Conservation (phyloP, 192 early-diverging fungal species). For the Gonapodya sp. region DNA sequence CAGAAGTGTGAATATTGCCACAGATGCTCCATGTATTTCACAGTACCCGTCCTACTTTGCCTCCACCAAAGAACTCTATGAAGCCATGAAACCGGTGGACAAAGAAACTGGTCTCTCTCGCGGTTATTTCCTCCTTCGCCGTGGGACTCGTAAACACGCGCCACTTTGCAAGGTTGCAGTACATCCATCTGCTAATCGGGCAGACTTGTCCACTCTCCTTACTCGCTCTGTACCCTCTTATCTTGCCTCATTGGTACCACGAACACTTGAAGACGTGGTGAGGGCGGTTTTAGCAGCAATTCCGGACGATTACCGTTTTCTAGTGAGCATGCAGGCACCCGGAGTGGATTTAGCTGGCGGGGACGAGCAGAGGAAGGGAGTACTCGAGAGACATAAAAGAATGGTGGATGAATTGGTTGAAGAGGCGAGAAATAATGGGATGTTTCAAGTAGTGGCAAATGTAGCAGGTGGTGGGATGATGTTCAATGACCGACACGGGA, state of each 20-base stretch:
- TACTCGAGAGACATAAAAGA: not conserved
- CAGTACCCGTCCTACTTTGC: conserved; percentile 89
- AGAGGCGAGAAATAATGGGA: not conserved
- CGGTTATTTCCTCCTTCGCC: conserved; percentile 75
- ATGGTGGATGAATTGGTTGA: not conserved
- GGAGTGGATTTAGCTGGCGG: conserved; percentile 44
- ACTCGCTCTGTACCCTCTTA: conserved; percentile 8
- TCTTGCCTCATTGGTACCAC: not conserved
- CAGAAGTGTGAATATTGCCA: not conserved
- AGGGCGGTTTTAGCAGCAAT: conserved; percentile 12
- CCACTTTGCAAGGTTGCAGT: conserved; percentile 27
- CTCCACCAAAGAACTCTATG: conserved; percentile 58
- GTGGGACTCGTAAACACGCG: conserved; percentile 18
- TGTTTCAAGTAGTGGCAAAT: not conserved
- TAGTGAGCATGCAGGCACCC: conserved; percentile 25
- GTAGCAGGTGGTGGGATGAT: not conserved
- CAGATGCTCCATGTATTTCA: conserved; percentile 16
- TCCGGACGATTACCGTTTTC: conserved; percentile 12
- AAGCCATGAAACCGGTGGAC: conserved; percentile 75
- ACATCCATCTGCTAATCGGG: not conserved
- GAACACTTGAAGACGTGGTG: conserved; percentile 5
- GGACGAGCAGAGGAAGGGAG: not conserved
- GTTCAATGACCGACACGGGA: conserved; percentile 38
- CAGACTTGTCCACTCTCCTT: conserved; percentile 11
- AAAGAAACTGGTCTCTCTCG: conserved; percentile 66